Conservation (phyloP, 2,329 filamentous ascomycete genomes). For the Aspergillus fijiensis region DNA sequence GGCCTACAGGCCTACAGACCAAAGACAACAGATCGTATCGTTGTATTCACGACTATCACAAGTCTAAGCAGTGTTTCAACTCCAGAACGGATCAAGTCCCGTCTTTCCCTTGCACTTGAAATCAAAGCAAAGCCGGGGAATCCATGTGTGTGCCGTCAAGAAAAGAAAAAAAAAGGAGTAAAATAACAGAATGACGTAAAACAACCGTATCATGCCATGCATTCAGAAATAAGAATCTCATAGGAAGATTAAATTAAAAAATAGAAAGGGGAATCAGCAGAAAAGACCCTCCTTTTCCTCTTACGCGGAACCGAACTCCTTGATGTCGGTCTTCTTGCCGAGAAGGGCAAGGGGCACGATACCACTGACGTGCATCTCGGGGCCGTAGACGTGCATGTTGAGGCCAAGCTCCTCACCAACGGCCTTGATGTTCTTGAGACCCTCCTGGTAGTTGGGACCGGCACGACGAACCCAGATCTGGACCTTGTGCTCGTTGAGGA, state of each 20-base stretch:
- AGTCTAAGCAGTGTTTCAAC: conserved; percentile 12
- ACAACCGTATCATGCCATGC: conserved; percentile 41
- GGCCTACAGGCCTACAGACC: too few relatives aligned
- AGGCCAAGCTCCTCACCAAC: conserved; percentile 92
- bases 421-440: conserved; percentile 99
- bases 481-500: conserved; percentile 92
- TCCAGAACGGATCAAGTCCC: conserved; percentile 18
- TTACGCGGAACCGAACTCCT: conserved; percentile 55
- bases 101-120: conserved; percentile 12
- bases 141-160: conserved; percentile 26
- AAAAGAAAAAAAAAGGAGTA: conserved; percentile 27
- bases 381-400: conserved; percentile 87
- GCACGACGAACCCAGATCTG: conserved; percentile 93
- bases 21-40: conserved; percentile 9
- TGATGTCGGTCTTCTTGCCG: conserved; percentile 60
- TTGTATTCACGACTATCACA: conserved; percentile 17
- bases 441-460: conserved; percentile 98
- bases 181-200: conserved; percentile 19
- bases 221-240: conserved; percentile 35
- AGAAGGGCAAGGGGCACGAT: conserved; percentile 88
- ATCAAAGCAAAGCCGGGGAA: conserved; percentile 8
- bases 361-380: conserved; percentile 85
- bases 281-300: conserved; percentile 20
- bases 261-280: conserved; percentile 17
- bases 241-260: conserved; percentile 26